Conservation (phyloP, 1,139 yeast species). For the Yueomyces sp. region DNA sequence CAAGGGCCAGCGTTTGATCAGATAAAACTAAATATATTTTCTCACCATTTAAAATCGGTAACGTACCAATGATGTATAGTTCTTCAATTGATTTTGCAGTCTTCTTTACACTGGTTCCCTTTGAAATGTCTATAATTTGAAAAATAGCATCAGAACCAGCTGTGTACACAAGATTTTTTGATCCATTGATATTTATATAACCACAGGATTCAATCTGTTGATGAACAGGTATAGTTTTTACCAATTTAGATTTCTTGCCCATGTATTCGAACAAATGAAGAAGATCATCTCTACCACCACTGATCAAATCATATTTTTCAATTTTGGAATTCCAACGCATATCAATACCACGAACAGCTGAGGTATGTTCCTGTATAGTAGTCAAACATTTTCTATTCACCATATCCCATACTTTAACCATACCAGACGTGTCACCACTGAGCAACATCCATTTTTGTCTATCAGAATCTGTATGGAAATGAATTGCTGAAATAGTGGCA, state of each 20-base stretch:
- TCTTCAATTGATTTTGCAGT: constrained; percentile 54
- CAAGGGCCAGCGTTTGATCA: constrained; percentile 67
- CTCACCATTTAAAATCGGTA: constrained; percentile 25
- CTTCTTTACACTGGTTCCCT: constrained; percentile 31
- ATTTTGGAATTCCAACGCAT: constrained; percentile 26
- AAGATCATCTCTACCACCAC: constrained; percentile 86
- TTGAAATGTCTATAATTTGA: constrained; percentile 43
- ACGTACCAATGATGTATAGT: constrained; percentile 48
- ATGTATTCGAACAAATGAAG: constrained; percentile 38
- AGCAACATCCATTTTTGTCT: constrained; percentile 67
- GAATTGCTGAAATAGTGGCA: constrained; percentile 70
- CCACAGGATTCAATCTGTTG: constrained; percentile 80
- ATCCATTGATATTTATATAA: constrained; percentile 30
- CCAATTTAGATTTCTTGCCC: constrained; percentile 39
- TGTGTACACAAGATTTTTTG: constrained; percentile 36
- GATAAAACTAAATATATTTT: constrained; percentile 42
- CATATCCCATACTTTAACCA: constrained; percentile 80
- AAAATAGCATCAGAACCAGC: constrained; percentile 72
- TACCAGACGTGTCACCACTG: constrained; percentile 81
- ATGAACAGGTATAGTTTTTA: constrained; percentile 56
- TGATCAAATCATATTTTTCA: constrained; percentile 44
- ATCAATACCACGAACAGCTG: constrained; percentile 80
- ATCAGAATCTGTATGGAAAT: constrained; percentile 62
- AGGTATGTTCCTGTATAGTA: constrained; percentile 60
- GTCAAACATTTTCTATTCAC: constrained; percentile 61